These are phyloP conservation scores for Paramecium sonneborni DNA, from an alignment of 73 alveolate species.

Conservation along the genomic window DNA sequence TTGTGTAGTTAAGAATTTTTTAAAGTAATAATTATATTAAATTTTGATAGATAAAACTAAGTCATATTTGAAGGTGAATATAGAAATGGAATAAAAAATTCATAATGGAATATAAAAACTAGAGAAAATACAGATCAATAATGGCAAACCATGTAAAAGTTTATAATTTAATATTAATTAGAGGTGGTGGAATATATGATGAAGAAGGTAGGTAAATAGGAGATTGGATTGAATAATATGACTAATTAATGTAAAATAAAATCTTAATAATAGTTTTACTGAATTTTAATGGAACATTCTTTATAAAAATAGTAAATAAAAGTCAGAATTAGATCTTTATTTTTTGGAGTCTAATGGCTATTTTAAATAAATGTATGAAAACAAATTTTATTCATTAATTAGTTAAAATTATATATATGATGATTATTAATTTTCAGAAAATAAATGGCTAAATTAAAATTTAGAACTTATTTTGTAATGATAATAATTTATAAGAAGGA, in stretches of 20 bases:
- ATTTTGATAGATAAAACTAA: not conserved
- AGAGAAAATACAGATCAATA: not conserved
- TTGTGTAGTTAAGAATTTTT: not conserved
- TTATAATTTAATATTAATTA: not conserved
- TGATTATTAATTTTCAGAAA: not conserved
- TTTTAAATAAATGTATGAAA: not conserved
- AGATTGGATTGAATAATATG: not conserved
- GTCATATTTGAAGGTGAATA: not conserved
- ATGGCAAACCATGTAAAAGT: not conserved
- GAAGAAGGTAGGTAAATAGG: not conserved
- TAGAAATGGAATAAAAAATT: not conserved
- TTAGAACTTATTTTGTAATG: not conserved
- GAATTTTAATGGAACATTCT: not conserved
- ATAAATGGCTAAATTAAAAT: not conserved
- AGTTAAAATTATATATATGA: not conserved
- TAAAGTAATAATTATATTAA: not conserved
- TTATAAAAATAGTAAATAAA: not conserved
- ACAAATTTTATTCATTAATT: not conserved
- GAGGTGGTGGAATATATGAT: not conserved
- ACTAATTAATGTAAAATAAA: not conserved
- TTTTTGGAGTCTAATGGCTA: not conserved
- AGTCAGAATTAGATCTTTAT: not conserved
- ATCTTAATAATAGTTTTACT: not conserved
- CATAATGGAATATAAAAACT: not conserved
- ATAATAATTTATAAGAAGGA: not conserved